Conservation (phyloP, 2,329 filamentous ascomycete species). For the Drechslerella dactyloides region DNA sequence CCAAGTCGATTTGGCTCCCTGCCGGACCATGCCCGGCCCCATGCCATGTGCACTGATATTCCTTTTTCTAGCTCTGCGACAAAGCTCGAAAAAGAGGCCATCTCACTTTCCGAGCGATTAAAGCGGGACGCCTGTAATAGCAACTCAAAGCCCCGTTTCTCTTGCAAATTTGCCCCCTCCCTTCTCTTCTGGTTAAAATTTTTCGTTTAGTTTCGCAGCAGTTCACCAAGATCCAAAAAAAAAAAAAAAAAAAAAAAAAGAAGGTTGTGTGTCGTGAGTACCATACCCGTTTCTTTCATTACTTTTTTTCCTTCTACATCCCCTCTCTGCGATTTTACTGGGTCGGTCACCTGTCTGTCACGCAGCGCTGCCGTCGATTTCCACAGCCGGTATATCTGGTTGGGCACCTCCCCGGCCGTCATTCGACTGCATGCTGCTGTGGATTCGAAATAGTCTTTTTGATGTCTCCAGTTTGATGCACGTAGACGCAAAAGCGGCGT, state of each 20-base stretch:
- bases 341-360: constrained; percentile 50
- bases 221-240: constrained; percentile 8
- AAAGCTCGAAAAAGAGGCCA: constrained; percentile 26
- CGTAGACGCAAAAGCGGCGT: constrained; percentile 41
- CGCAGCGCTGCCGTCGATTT: constrained; percentile 43
- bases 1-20: constrained; percentile 44
- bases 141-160: constrained; percentile 49
- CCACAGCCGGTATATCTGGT: constrained; percentile 46
- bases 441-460: constrained; percentile 12
- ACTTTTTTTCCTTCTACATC: constrained; percentile 23
- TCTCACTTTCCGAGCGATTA: constrained; percentile 51
- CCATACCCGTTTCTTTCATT: constrained; percentile 1
- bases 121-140: constrained; percentile 51
- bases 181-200: constrained; percentile 49
- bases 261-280: constrained; percentile 12
- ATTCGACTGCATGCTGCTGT: constrained; percentile 7
- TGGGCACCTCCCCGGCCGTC: constrained; percentile 22
- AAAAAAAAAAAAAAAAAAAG: constrained; percentile 5
- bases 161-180: constrained; percentile 42
- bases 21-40: constrained; percentile 41
- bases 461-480: constrained; percentile 31
- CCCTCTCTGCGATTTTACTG: constrained; percentile 24
- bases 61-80: constrained; percentile 46
- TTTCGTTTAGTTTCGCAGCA: constrained; percentile 37
- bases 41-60: constrained; percentile 48